phyloP scores from a whole-genome alignment of 345 rosid species.

The Populus pruinosa region DNA sequence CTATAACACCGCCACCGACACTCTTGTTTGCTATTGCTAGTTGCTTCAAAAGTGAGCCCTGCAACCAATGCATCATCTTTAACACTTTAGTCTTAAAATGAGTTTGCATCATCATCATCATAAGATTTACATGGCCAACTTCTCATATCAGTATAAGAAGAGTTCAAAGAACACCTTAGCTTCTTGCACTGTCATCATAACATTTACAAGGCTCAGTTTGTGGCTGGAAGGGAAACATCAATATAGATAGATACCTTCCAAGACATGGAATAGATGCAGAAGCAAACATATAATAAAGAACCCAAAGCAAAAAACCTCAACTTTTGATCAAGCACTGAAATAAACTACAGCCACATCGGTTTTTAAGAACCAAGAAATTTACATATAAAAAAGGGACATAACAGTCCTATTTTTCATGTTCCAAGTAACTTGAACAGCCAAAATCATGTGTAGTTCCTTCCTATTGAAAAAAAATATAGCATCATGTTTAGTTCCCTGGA shows the following conservation, averaged over 20 bases:
- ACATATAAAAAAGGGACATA: not conserved
- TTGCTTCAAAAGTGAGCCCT: slow-evolving; percentile 95
- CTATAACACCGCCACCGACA: slow-evolving; percentile 79
- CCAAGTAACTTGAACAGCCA: not conserved
- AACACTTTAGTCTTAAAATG: not conserved
- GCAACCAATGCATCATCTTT: slow-evolving; percentile 20
- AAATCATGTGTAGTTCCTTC: not conserved
- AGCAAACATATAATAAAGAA: not conserved
- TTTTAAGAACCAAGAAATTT: not conserved
- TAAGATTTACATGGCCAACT: not conserved
- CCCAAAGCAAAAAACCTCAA: not conserved
- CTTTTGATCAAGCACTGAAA: not conserved
- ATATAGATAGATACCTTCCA: not conserved
- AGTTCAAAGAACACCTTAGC: not conserved
- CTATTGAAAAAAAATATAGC: not conserved
- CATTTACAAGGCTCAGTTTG: not conserved
- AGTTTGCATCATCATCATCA: not conserved
- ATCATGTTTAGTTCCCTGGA: not conserved
- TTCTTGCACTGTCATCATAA: not conserved
- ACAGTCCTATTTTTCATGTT: not conserved
- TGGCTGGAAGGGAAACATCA: not conserved
- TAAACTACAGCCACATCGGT: not conserved
- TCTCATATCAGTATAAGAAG: not conserved
- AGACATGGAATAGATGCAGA: not conserved
- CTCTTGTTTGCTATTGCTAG: slow-evolving; percentile 93